phyloP scores from a whole-genome alignment of 768 basidiomycete genomes.

The Xerocomus potaroensis region DNA sequence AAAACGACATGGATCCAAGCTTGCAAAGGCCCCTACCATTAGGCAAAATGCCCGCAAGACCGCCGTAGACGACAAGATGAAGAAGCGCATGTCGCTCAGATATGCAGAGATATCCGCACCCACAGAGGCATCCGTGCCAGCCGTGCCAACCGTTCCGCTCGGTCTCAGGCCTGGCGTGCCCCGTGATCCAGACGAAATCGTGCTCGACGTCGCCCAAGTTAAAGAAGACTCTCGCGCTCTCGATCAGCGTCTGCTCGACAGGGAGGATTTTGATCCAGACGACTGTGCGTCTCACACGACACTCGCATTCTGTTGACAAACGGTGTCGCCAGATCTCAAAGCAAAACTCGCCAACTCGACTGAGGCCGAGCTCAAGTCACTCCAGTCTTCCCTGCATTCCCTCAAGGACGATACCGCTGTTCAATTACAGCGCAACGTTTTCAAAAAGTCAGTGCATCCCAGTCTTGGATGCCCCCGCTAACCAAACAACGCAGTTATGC shows the following conservation, averaged over 20 bases:
- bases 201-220: constrained; percentile 33
- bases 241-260: constrained; percentile 61
- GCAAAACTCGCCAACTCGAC: constrained; percentile 87
- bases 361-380: constrained; percentile 69
- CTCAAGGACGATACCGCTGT: constrained; percentile 70
- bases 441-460: constrained; percentile 69
- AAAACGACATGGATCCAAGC: constrained; percentile 32
- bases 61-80: constrained; percentile 81
- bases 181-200: constrained; percentile 46
- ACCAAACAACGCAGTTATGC: constrained; percentile 64
- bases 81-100: constrained; percentile 93
- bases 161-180: constrained; percentile 35
- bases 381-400: constrained; percentile 70
- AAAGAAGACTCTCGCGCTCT: constrained; percentile 57
- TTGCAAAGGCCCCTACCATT: constrained; percentile 23
- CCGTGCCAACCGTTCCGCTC: constrained; percentile 54
- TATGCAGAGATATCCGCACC: constrained; percentile 85
- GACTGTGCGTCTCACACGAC: constrained; percentile 56
- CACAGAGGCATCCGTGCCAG: constrained; percentile 50
- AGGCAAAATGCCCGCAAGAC: constrained; percentile 45
- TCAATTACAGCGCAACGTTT: constrained; percentile 88
- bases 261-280: constrained; percentile 83
- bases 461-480: constrained; percentile 1
- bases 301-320: background rate
- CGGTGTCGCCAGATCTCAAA: constrained; percentile 55